Evolutionary conservation across 495 filamentous ascomycete species (phyloP), one percentile per base, ranked within the genome.

Genomic region (Aspergillus nidulans): DNA sequence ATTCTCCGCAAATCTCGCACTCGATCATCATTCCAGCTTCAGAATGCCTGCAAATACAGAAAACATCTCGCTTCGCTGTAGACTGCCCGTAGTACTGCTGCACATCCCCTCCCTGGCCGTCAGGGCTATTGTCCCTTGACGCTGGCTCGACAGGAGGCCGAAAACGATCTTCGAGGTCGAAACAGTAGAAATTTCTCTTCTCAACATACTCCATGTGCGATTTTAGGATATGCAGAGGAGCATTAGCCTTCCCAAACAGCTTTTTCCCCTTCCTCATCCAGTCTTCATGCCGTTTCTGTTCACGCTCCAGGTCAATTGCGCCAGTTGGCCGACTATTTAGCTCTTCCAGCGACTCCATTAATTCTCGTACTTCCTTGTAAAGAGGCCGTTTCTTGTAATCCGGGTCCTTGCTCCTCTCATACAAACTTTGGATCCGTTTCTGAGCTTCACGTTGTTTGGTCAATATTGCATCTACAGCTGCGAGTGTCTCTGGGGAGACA

Each of bases 21-120:
- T 99, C 94, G 59, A 99, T 96, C 94, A 99, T 99, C 88, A 97
- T 92, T 20, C 94, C 94, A 32, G 92, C 90, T 68, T 99, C 94
- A 16, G 87, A 84, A 55, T 85, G 86, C 52, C 94, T 85, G 70
- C 94, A 99, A 62, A 99, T 95, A 71, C 94, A 99, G 70, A 97
- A 99, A 3, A 97, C 92, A 68, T 97, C 92, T 38, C 89, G 77
- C 50, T 77, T 75, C 20, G 41, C 52, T 7, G 25, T 30, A 69
- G 78, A 80, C 49, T 77, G 77, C 26, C 67, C 69, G 50, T 64
- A 21, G 45, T 57, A 9, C 57, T 56, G 19, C 28, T 73, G 40
- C 67, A n/a, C n/a, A n/a, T 70, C 46, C 74, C 76, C 39, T 13
- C 85, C 79, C 12, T 81, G 71, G 13, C 87, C 86, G 20, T 83